Conservation (phyloP, 257 asterid genomes). For the Rauvolfia tetraphylla region DNA sequence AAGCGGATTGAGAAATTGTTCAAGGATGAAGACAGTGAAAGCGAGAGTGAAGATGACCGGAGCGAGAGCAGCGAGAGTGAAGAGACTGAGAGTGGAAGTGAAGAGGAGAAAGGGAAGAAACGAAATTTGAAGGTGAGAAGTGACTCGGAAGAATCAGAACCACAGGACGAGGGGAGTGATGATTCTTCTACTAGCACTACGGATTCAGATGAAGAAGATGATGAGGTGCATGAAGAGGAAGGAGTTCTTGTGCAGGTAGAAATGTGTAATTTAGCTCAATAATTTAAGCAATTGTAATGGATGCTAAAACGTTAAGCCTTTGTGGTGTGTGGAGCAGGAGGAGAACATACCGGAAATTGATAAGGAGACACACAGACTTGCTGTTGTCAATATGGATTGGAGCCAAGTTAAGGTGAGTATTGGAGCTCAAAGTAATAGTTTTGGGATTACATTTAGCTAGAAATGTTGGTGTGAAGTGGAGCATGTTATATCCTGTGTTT, state of each 20-base stretch:
- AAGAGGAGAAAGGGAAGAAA: constrained; percentile 23
- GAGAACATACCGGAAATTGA: constrained; percentile 76
- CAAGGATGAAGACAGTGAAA: constrained; percentile 24
- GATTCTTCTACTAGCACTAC: constrained; percentile 45
- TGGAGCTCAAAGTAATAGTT: background rate
- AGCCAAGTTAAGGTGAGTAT: constrained; percentile 76
- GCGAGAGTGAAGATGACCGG: constrained; percentile 24
- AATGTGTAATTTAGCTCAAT: background rate
- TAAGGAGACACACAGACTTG: constrained; percentile 75
- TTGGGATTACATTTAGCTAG: no score
- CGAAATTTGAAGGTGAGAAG: constrained; percentile 1
- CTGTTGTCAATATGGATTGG: constrained; percentile 89
- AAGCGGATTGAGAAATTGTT: constrained; percentile 16
- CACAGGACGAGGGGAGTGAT: constrained; percentile 33
- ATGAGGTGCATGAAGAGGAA: constrained; percentile 13
- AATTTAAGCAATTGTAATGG: background rate
- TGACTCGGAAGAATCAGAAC: constrained; percentile 24
- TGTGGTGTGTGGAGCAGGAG: constrained; percentile 39
- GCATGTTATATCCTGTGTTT: background rate
- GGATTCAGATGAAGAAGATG: constrained; percentile 36
- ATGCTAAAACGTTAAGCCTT: background rate
- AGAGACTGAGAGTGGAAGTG: constrained; percentile 17
- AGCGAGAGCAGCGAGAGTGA: constrained; percentile 27
- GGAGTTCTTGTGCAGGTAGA: constrained; percentile 27
- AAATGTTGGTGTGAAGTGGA: background rate